Conservation (phyloP, 306 rosid species). For the Sicyos edulis region DNA sequence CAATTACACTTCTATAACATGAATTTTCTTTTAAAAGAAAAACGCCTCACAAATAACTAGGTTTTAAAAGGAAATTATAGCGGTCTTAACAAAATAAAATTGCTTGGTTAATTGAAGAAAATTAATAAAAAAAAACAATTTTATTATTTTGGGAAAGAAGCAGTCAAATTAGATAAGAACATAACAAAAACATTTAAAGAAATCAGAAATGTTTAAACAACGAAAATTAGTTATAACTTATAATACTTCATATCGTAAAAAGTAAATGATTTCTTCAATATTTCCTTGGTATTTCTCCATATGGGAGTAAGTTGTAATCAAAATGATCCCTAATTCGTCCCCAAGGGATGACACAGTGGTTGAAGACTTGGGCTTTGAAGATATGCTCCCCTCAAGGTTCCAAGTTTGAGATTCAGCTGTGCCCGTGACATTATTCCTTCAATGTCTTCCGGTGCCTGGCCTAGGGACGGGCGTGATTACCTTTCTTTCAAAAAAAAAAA, state of each 20-base stretch:
- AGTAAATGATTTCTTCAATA: not conserved
- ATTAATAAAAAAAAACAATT: not conserved
- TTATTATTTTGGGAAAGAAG: not conserved
- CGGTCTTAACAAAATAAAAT: not conserved
- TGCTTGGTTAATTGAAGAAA: not conserved
- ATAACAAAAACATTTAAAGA: not conserved
- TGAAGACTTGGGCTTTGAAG: no score
- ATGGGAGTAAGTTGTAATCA: not conserved
- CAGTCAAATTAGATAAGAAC: not conserved
- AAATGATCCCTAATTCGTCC: not conserved
- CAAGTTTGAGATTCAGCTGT: no score
- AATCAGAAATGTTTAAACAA: not conserved
- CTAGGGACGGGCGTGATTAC: no score
- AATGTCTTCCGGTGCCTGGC: no score
- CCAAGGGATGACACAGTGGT: no score
- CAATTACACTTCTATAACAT: constrained; percentile 27
- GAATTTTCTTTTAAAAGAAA: constrained; percentile 3
- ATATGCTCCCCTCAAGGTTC: no score
- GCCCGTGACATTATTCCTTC: no score
- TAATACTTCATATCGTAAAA: no score
- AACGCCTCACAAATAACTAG: constrained; percentile 10
- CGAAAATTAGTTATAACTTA: no score
- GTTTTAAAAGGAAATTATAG: not conserved
- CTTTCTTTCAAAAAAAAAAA: no score
- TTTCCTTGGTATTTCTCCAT: not conserved